Conservation (phyloP, 305 asterid genomes). For the Andrographis paniculata region DNA sequence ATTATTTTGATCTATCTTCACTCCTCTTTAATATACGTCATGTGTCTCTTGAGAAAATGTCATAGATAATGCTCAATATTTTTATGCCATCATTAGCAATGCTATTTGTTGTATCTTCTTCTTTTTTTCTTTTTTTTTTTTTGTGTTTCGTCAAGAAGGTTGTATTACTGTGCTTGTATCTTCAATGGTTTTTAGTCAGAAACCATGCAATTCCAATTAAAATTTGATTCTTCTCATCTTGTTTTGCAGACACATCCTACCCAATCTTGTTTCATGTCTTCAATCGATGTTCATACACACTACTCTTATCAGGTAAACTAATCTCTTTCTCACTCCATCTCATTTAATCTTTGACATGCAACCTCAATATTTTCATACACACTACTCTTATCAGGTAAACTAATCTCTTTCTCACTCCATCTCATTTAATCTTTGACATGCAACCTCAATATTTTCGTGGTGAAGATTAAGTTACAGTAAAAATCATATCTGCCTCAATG, state of each 20-base stretch:
- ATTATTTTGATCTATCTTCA: not conserved
- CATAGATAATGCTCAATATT: not conserved
- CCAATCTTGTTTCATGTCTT: conserved; percentile 98
- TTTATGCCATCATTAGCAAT: too few species aligned
- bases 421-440: not conserved
- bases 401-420: conserved; percentile 4
- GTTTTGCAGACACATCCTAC: conserved; percentile 94
- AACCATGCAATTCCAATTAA: conserved; percentile 12
- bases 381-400: conserved; percentile 89
- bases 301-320: conserved; percentile 83
- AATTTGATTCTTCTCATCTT: conserved; percentile 19
- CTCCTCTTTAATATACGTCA: not conserved
- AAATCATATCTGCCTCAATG: too few species aligned
- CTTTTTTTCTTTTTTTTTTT: too few species aligned
- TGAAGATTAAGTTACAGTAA: too few species aligned
- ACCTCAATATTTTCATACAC: conserved; percentile 49
- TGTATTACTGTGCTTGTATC: too few species aligned
- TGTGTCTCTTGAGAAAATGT: not conserved
- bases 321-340: conserved; percentile 4
- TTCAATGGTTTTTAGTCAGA: not conserved
- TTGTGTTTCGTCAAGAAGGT: too few species aligned
- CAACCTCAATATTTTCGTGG: conserved; percentile 30
- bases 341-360: not conserved
- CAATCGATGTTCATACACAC: conserved; percentile 94
- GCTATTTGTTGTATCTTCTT: too few species aligned